Conservation (phyloP, 768 basidiomycete species). For the Calocybe gangraenosa region DNA sequence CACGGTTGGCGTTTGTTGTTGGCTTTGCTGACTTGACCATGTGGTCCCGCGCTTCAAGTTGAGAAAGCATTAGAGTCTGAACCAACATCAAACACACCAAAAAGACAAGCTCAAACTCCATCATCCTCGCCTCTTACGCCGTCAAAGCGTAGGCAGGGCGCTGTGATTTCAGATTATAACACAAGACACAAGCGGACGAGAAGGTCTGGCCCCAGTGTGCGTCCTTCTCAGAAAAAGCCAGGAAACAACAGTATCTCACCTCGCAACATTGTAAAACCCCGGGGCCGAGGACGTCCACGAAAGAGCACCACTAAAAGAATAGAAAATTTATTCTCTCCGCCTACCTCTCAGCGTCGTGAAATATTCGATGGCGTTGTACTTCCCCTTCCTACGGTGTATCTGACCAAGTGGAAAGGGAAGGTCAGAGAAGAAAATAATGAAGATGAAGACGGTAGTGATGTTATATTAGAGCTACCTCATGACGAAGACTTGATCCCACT, state of each 20-base stretch:
- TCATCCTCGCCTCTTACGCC: background rate
- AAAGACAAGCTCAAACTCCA: conserved; percentile 5
- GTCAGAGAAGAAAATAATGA: background rate
- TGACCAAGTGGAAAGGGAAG: conserved; percentile 11
- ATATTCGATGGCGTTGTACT: conserved; percentile 18
- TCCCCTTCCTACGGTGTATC: background rate
- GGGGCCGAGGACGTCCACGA: conserved; percentile 9
- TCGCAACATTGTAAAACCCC: too few relatives aligned
- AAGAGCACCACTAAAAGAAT: conserved; percentile 2
- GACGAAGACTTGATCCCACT: conserved; percentile 2
- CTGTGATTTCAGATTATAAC: conserved; percentile 18
- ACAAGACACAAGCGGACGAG: conserved; percentile 17
- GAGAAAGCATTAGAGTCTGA: conserved; percentile 9
- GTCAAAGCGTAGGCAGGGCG: conserved; percentile 7
- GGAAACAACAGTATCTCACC: too few relatives aligned
- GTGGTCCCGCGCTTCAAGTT: too few relatives aligned
- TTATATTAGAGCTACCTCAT: conserved; percentile 4
- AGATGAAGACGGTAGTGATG: conserved; percentile 9
- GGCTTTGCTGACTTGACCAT: too few relatives aligned
- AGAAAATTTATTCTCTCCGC: conserved; percentile 1
- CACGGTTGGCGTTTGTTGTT: too few relatives aligned
- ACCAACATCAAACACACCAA: background rate
- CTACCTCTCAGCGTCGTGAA: conserved; percentile 7
- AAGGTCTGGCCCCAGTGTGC: conserved; percentile 7
- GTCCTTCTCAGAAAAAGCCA: background rate